Base-by-base conservation (phyloP, 306 rosid species). In the Gastrolobium villosum region DNA sequence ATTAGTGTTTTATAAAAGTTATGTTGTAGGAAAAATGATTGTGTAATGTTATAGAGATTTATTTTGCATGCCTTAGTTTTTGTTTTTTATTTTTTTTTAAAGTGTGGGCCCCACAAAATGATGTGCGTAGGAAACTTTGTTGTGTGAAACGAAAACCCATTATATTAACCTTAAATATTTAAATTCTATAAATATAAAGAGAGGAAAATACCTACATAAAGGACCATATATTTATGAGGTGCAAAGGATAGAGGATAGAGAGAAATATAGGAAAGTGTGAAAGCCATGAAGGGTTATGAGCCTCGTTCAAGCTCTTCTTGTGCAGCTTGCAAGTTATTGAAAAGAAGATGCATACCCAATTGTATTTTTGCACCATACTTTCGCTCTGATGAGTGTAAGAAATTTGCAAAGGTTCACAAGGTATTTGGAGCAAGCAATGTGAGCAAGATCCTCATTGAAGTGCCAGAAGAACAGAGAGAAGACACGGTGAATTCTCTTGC, bases 361-460 rank as follows among this genome's bases (percentile, higher is more conserved):
- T 92, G 99, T 65, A 89, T 95, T 40, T 95, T 95, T 65, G 99
- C 99, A 0, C 98, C 99, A 0, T 88, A 95, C 80, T 92, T 95
- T 6, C 87, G 81, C 54, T 86, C 97, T 1, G 93, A 94, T 28
- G 99, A 94, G 87, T 84, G 93, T 1, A 87, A 80, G 69, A 94
- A 91, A 52, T 94, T 94, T 2, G 95, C 97, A 6, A 89, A 94
- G 7, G 97, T 94, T 1, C 99, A 94, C 83, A 94, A 94, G 78
- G 99, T 95, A 2, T 95, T 95, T 41, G 98, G 99, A 10, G 99
- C 99, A 2, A 95, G 99, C 89, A 95, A 92, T 77, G 97, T 90
- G 48, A 92, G 99, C 90, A 95, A 91, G 89, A 90, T 95, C 87
- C 88, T 95, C 7, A 75, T 63, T 0, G 97, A 92, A 72, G 99